Evolutionary conservation across 106 monocot genomes (phyloP), one percentile per base, ranked within the genome.

Genomic region (Allium sativum): DNA sequence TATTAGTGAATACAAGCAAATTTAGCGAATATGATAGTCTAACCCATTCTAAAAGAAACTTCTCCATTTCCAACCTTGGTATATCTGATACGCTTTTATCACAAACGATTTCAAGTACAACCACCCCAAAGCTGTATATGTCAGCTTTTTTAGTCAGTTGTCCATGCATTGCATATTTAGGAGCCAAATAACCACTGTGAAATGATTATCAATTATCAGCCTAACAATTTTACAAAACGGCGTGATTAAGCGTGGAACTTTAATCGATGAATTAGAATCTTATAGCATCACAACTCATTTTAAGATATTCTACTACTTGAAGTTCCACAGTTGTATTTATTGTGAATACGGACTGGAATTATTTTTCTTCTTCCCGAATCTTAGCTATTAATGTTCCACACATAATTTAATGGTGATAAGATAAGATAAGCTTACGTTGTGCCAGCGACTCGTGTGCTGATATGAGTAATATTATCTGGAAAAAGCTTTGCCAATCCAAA

Each of bases 111-210:
- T 91, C 91, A 46, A 91, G 80, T 22, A 81, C 48, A 51, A 91
- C 78, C 16, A 91, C 82, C 12, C 91, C 91, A 76, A 81, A 91
- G 63, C 91, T 91, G 65, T 91, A 91, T 58, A 83, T 61, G 45
- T 91, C 91, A 18, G 91, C 86, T 54, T 83, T 91, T 70, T 86
- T 91, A 16, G 91, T 91, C 71, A 91, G 66, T 65, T 83, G 83
- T 1, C 91, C 91, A 43, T 72, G 84, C 76, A 74, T 72, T 42
- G 89, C 89, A 69, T 90, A 90, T 71, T 90, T 84, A 18, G 91
- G 91, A 10, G 86, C 86, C 65, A 91, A 71, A 74, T 91, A 91
- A 55, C 86, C 91, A 63, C 86, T 91, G 72, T 43, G 74, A 46
- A 21, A 2, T 59, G 21, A 10, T 52, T 12, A 52, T 31, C 11